Base-by-base conservation (phyloP, 768 basidiomycete species). In the Punctularia strigosozonata region DNA sequence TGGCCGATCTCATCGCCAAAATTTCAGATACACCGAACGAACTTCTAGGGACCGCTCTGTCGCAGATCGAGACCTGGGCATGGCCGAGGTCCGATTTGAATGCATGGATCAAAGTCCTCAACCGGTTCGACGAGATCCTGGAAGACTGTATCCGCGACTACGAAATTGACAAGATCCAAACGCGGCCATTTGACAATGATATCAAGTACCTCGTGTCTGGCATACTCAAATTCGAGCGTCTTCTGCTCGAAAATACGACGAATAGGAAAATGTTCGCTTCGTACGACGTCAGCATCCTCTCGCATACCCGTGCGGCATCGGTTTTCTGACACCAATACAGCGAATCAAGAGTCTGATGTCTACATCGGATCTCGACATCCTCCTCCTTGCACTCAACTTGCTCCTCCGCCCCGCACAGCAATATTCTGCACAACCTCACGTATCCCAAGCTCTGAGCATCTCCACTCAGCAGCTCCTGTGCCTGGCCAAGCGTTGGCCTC, bases 31-130 rank as follows among this genome's bases (percentile, higher is more conserved):
- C 82, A 4, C 62, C 75, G 3, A 79, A 77, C 42, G 75, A 86
- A 28, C 77, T 89, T 46, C 66, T 98, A 21, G 64, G 78, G 3
- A 60, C 73, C 36, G 66, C 80, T 41, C 68, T 98, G 41, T 59
- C 69, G 23, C 59, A 71, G 43, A 79, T 92, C 51, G 75, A 82
- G 49, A 57, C 68, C 4, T 99, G 95, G 95, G 80, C 73, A 56
- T 98, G 88, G 82, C 88, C 91, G 25, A 76, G 95, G 45, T 91
- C 91, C 40, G 95, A 99, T 67, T 72, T 99, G 44, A 90, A 95
- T 62, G 79, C 85, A 41, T 99, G 95, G 95, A 79, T 89, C 57
- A 80, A 81, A 54, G 87, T 92, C 42, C 75, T 99, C 35, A 94
- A 99, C 71, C 85, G 84, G 56, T 91, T 99, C 56, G 95, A 99